Evolutionary conservation across 1,139 yeast species (phyloP).

Genomic region (Scheffersomyces stambukii): DNA sequence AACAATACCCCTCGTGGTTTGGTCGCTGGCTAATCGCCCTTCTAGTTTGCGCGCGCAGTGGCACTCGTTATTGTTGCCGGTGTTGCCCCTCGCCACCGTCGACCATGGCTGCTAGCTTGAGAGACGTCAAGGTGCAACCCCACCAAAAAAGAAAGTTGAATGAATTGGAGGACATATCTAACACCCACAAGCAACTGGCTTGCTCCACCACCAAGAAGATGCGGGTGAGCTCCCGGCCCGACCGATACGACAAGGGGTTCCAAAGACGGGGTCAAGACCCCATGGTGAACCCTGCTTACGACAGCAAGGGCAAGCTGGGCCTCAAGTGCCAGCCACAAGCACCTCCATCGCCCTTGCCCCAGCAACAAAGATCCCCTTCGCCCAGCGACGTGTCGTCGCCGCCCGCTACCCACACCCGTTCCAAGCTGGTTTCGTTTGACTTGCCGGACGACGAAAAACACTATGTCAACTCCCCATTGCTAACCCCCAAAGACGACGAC

Average conservation of each 20-base stretch:
- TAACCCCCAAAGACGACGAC: conserved; percentile 44
- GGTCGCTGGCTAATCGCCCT: too few species aligned
- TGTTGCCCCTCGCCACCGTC: neutral
- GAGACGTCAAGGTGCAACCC: conserved; percentile 17
- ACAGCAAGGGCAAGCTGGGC: conserved; percentile 4
- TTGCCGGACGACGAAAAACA: conserved; percentile 19
- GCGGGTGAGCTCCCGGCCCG: too few species aligned
- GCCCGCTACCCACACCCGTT: conserved; percentile 11
- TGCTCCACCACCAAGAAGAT: conserved; percentile 7
- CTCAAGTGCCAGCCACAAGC: conserved; percentile 2
- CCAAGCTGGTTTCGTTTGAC: conserved; percentile 24
- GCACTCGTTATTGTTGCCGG: neutral
- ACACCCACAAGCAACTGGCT: conserved; percentile 12
- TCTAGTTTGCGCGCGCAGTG: too few species aligned
- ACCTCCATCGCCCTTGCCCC: conserved; percentile 8
- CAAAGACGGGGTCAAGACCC: too few species aligned
- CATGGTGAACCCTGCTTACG: conserved; percentile 1
- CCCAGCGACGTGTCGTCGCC: conserved; percentile 14
- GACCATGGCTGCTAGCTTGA: conserved; percentile 25
- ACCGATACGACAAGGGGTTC: too few species aligned
- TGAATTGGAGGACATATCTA: conserved; percentile 35
- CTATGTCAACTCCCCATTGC: conserved; percentile 32
- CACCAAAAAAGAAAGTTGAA: conserved; percentile 25
- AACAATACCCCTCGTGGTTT: too few species aligned
- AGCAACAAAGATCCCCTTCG: conserved; percentile 25